Conservation (phyloP, 2,329 filamentous ascomycete species). For the Paramyrothecium roridum region DNA sequence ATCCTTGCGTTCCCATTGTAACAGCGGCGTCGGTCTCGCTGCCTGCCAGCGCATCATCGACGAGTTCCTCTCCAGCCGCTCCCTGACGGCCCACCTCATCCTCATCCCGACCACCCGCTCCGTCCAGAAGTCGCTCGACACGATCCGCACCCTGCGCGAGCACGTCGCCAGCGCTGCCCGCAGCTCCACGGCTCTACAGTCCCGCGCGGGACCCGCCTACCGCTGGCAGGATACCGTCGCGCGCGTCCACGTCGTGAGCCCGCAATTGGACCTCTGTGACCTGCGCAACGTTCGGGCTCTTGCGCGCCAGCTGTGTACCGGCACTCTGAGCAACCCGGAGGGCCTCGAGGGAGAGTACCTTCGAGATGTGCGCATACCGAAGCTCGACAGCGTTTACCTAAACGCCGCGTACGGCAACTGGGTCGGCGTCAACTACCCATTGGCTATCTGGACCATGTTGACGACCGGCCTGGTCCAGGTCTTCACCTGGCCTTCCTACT, state of each 20-base stretch:
- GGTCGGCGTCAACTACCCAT: constrained; percentile 70
- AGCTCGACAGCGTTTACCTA: constrained; percentile 75
- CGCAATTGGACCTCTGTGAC: constrained; percentile 60
- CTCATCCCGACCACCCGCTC: constrained; percentile 83
- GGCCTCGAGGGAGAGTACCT: constrained; percentile 32
- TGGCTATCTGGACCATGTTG: constrained; percentile 51
- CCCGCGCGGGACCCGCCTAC: constrained; percentile 35
- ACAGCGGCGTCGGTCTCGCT: constrained; percentile 81
- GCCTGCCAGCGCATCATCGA: constrained; percentile 84
- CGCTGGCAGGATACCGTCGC: constrained; percentile 36
- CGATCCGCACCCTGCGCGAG: constrained; percentile 59
- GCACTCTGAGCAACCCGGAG: constrained; percentile 43
- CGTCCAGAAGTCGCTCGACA: constrained; percentile 68
- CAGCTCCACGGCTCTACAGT: constrained; percentile 32
- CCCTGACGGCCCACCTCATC: constrained; percentile 66
- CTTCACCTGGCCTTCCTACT: constrained; percentile 71
- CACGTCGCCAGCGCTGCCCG: constrained; percentile 49
- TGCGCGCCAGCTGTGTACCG: constrained; percentile 42
- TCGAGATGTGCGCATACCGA: constrained; percentile 53
- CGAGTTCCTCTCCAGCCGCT: constrained; percentile 73
- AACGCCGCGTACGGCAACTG: constrained; percentile 91
- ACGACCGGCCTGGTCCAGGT: constrained; percentile 61
- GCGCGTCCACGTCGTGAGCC: constrained; percentile 56
- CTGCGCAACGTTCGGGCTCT: constrained; percentile 47
- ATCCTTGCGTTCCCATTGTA: neutral